A percentile compares a stretch with the other conserved stretches of the same genome.
Conservation (phyloP, 805 yeast genomes). For the Sporopachydermia lactativora region DNA sequence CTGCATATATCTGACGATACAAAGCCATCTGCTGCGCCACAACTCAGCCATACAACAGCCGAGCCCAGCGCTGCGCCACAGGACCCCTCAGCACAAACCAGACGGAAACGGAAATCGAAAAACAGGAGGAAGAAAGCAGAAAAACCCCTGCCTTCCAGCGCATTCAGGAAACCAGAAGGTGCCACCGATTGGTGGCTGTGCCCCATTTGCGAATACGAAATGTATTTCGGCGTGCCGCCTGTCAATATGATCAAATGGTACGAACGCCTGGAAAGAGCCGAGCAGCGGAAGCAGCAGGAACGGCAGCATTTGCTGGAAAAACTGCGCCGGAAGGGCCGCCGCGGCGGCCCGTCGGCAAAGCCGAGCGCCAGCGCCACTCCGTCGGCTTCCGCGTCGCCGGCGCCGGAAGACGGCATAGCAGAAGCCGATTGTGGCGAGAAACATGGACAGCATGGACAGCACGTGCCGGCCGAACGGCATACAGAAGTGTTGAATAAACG, state of each 20-base stretch:
- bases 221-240: slow-evolving; percentile 36
- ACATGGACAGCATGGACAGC: too few relatives aligned
- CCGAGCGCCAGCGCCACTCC: too few relatives aligned
- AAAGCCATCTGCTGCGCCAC: too few relatives aligned
- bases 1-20: not conserved
- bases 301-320: not conserved
- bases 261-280: slow-evolving; percentile 19
- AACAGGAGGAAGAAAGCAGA: not conserved
- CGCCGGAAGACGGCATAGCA: too few relatives aligned
- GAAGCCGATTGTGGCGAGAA: too few relatives aligned
- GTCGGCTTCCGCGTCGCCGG: too few relatives aligned
- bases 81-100: too few relatives aligned
- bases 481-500: too few relatives aligned
- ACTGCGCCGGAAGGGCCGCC: not conserved
- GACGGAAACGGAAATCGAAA: not conserved
- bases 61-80: not conserved
- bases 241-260: slow-evolving; percentile 36
- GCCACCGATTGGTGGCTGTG: slow-evolving; percentile 17
- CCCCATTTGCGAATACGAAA: slow-evolving; percentile 38
- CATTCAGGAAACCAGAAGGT: not conserved
- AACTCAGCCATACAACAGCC: not conserved
- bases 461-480: too few relatives aligned
- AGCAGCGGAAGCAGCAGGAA: slow-evolving; percentile 13
- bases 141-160: too few relatives aligned
- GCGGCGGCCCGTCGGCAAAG: not conserved